These are phyloP conservation scores for Suhomyces chickasaworum DNA, from an alignment of 1,139 yeast genomes.

Conservation along the genomic window DNA sequence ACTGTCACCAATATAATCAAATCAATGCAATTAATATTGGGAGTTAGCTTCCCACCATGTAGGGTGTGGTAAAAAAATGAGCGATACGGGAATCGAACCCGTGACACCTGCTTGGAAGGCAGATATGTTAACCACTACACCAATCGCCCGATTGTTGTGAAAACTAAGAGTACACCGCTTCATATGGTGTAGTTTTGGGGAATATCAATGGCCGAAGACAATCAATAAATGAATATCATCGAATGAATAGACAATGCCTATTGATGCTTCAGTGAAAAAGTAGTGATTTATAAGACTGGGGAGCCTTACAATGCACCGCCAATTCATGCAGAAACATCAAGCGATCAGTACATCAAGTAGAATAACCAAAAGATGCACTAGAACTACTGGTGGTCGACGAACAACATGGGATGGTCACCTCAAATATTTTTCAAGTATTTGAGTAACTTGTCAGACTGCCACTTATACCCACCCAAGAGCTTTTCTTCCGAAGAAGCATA, in stretches of 20 bases:
- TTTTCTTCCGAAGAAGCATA: slow-evolving; percentile 90
- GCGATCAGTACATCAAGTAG: background rate
- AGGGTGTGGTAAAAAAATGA: slow-evolving; percentile 54
- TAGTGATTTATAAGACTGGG: background rate
- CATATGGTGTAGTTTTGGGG: background rate
- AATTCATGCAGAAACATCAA: background rate
- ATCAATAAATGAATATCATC: background rate
- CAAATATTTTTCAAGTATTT: slow-evolving; percentile 54
- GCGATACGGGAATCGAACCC: slow-evolving; percentile 84
- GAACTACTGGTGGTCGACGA: slow-evolving; percentile 1
- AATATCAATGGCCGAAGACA: background rate
- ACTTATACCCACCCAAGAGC: slow-evolving; percentile 90
- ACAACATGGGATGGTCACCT: slow-evolving; percentile 76
- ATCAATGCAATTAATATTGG: no score
- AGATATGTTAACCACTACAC: slow-evolving; percentile 55
- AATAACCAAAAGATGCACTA: no score
- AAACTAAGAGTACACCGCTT: background rate
- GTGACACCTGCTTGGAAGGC: slow-evolving; percentile 83
- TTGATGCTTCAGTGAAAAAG: background rate
- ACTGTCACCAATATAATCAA: no score
- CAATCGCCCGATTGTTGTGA: slow-evolving; percentile 41
- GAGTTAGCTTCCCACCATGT: no score
- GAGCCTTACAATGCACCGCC: background rate
- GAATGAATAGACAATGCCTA: background rate
- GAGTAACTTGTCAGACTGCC: slow-evolving; percentile 97